phyloP scores from a whole-genome alignment of 352 stramenopile genomes.

The Ophiocytium majus region DNA sequence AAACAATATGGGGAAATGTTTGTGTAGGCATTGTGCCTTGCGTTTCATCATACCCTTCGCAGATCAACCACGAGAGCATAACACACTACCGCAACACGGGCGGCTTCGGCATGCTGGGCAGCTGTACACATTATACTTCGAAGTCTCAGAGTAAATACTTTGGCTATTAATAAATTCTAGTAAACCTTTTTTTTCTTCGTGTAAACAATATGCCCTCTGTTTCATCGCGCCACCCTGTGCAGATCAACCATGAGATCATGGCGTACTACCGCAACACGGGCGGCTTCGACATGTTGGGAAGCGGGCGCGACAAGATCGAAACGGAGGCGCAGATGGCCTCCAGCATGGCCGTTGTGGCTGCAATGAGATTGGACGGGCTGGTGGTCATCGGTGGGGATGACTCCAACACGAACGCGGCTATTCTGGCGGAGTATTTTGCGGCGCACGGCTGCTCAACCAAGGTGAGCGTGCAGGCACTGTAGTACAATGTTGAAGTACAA shows the following conservation, averaged over 20 bases:
- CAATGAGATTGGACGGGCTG: slow-evolving; percentile 60
- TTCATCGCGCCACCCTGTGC: too few species aligned
- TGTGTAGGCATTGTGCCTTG: too few species aligned
- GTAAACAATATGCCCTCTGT: too few species aligned
- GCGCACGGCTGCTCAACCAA: slow-evolving; percentile 57
- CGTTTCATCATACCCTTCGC: too few species aligned
- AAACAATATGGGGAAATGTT: too few species aligned
- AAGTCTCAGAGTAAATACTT: too few species aligned
- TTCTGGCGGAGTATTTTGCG: slow-evolving; percentile 65
- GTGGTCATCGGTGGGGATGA: slow-evolving; percentile 65
- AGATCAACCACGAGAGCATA: slow-evolving; percentile 1
- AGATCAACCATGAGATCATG: slow-evolving; percentile 15
- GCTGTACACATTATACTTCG: too few species aligned
- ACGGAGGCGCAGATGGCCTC: slow-evolving; percentile 58
- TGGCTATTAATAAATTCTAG: too few species aligned
- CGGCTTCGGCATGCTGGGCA: too few species aligned
- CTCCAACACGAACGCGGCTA: slow-evolving; percentile 65
- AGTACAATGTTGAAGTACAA: too few species aligned
- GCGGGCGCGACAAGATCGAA: slow-evolving; percentile 63
- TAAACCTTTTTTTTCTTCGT: too few species aligned
- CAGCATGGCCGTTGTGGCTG: slow-evolving; percentile 35
- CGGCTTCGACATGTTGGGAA: slow-evolving; percentile 63
- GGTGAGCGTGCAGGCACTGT: too few species aligned
- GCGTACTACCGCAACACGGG: slow-evolving; percentile 58
- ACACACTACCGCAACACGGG: slow-evolving; percentile 57